phyloP scores from a whole-genome alignment of 2,329 filamentous ascomycete genomes.

The Corniculantispora saksenae region DNA sequence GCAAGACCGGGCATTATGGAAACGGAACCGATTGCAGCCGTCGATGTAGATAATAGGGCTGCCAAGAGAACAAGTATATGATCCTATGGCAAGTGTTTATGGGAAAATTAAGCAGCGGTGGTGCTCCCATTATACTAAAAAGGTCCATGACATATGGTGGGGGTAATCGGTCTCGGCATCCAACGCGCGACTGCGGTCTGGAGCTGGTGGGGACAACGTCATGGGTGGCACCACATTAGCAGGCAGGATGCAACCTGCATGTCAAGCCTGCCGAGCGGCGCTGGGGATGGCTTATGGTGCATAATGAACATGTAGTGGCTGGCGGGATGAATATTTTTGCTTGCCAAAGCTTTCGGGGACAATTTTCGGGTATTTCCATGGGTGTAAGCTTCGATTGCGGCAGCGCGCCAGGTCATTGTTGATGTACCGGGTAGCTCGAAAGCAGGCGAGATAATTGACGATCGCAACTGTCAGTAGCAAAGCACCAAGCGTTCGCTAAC shows the following conservation, averaged over 20 bases:
- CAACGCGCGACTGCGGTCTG: slow-evolving; percentile 19
- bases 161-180: slow-evolving; percentile 14
- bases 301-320: background rate
- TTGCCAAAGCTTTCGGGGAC: background rate
- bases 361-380: background rate
- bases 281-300: background rate
- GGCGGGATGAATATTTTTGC: background rate
- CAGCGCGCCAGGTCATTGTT: too few relatives aligned
- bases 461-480: background rate
- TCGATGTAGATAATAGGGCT: background rate
- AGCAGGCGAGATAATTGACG: background rate
- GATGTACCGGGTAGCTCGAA: background rate
- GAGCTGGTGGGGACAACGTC: slow-evolving; percentile 20
- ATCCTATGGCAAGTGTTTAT: background rate
- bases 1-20: slow-evolving; percentile 70
- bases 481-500: too few relatives aligned
- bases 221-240: slow-evolving; percentile 1
- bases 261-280: slow-evolving; percentile 1
- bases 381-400: background rate
- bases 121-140: slow-evolving; percentile 1
- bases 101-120: background rate
- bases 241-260: background rate
- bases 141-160: slow-evolving; percentile 15
- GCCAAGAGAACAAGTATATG: background rate
- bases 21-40: background rate